Conservation (phyloP, 768 basidiomycete species). For the Paxillus involutus region DNA sequence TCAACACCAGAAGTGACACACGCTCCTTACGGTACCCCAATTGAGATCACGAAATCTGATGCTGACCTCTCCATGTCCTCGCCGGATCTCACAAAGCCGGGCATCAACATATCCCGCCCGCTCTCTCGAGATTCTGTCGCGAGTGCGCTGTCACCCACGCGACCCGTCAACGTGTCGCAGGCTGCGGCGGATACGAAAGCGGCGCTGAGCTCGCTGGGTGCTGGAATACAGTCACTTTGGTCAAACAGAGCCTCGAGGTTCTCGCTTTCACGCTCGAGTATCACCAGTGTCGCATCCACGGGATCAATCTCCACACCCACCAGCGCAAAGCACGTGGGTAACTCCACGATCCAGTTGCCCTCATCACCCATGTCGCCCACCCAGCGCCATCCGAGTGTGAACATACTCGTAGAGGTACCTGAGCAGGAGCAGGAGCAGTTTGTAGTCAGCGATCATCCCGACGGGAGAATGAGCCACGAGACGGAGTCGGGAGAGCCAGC, state of each 20-base stretch:
- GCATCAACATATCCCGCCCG: conserved; percentile 15
- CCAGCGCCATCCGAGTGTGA: conserved; percentile 16
- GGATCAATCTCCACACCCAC: conserved; percentile 20
- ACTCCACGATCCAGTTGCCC: background rate
- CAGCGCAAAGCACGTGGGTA: background rate
- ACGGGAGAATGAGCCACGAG: conserved; percentile 13
- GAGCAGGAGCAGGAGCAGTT: conserved; percentile 20
- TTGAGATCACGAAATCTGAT: conserved; percentile 33
- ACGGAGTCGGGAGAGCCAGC: conserved; percentile 15
- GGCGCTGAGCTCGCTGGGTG: conserved; percentile 40
- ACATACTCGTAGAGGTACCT: conserved; percentile 25
- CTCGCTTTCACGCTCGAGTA: conserved; percentile 32
- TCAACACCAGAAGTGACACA: conserved; percentile 23
- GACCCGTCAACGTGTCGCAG: conserved; percentile 29
- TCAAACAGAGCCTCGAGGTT: conserved; percentile 39
- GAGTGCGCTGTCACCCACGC: conserved; percentile 10
- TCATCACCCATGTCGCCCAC: conserved; percentile 11
- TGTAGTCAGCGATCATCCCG: conserved; percentile 1
- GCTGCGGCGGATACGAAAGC: conserved; percentile 35
- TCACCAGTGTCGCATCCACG: conserved; percentile 23
- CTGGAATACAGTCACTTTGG: conserved; percentile 50
- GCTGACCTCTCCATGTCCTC: conserved; percentile 11
- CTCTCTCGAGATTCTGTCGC: conserved; percentile 28
- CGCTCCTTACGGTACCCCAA: conserved; percentile 19
- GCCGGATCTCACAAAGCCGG: conserved; percentile 15